Base-by-base conservation (phyloP, 352 stramenopile species). In the Phytophthora hibernalis region DNA sequence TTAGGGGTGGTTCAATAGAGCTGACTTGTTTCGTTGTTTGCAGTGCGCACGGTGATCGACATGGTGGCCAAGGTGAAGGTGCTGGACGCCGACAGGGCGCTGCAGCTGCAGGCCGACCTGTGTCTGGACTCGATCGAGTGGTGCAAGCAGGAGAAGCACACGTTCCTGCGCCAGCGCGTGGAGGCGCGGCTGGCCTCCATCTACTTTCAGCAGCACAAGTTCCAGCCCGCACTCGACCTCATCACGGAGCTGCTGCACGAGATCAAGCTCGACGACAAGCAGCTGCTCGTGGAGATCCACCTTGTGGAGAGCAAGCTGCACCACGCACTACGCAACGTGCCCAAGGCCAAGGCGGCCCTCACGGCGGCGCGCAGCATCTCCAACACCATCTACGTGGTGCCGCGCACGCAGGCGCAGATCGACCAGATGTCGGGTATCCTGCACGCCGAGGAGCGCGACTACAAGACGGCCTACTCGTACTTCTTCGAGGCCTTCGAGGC, bases 201-300 rank as follows among this genome's bases (percentile, higher is more conserved):
- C 57, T 93, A 96, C 58, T 97, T 96, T 70, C 88, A 93, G 68
- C 86, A 95, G 69, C 75, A 84, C 1, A 93, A 95, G 70, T 99
- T 98, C 72, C 86, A 94, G 48, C 80, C 92, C 9, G 97, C 97
- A 15, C 71, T 99, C 16, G 83, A 96, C 51, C 77, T 99, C 37
- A 95, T 99, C 76, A 97, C 94, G 52, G 85, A 89, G 65, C 83
- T 99, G 26, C 77, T 99, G 22, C 76, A 85, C 9, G 98, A 99
- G 83, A 95, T 99, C 56, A 99, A 99, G 77, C 85, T 99, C 47
- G 98, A 99, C 75, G 98, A 99, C 83, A 99, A 99, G 83, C 95
- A 98, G 72, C 76, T 99, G 55, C 85, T 99, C 24, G 97, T 99
- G 20, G 98, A 99, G 74, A 99, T 98, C 40, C 97, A 99, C 82